These are phyloP conservation scores for Umbelopsis sp. DNA, from an alignment of 192 early-diverging fungal species.

Conservation along the genomic window DNA sequence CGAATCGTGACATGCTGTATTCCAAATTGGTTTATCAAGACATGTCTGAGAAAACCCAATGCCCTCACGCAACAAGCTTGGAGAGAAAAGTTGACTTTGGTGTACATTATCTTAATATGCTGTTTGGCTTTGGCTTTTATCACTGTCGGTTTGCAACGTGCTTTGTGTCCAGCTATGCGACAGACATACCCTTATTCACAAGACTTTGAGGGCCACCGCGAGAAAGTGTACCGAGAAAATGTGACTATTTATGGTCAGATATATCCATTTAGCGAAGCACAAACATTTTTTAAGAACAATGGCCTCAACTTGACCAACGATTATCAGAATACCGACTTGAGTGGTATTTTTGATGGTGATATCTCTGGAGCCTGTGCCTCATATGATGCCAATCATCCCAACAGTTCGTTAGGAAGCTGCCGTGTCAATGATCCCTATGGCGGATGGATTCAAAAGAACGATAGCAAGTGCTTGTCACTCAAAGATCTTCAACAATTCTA, in stretches of 20 bases:
- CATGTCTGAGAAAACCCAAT: constrained; percentile 44
- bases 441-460: constrained; percentile 20
- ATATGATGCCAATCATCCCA: background rate
- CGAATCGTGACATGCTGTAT: constrained; percentile 52
- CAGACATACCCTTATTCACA: constrained; percentile 27
- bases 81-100: constrained; percentile 53
- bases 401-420: constrained; percentile 14
- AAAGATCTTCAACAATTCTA: constrained; percentile 13
- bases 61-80: constrained; percentile 53
- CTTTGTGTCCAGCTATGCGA: constrained; percentile 34
- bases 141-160: constrained; percentile 45
- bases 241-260: constrained; percentile 40
- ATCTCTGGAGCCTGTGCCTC: constrained; percentile 15
- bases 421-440: constrained; percentile 31
- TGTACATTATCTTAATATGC: constrained; percentile 41
- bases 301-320: constrained; percentile 30
- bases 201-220: constrained; percentile 14
- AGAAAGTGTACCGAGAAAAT: constrained; percentile 25
- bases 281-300: constrained; percentile 29
- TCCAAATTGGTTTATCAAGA: constrained; percentile 44
- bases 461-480: constrained; percentile 31
- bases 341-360: constrained; percentile 41
- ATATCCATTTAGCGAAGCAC: constrained; percentile 25
- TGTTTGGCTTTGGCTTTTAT: constrained; percentile 44
- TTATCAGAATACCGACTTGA: constrained; percentile 36